Evolutionary conservation across 2,329 filamentous ascomycete species (phyloP).

Genomic region (Neonectria magnoliae): DNA sequence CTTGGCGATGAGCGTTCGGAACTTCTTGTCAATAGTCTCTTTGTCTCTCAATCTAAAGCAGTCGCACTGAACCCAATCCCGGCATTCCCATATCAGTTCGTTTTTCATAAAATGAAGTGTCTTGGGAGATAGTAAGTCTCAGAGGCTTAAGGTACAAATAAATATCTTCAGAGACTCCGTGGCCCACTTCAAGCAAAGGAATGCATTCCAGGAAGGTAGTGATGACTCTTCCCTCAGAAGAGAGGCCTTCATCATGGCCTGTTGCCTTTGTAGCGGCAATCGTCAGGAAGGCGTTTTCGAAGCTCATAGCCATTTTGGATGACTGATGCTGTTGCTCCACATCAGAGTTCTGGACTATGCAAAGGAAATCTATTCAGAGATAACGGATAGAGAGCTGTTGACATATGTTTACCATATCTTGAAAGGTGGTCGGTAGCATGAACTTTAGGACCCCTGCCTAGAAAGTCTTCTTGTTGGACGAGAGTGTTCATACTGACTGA

Average conservation of each 20-base stretch:
- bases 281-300: conserved; percentile 14
- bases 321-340: conserved; percentile 16
- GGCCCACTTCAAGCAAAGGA: neutral
- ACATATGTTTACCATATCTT: conserved; percentile 9
- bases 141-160: conserved; percentile 1
- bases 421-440: conserved; percentile 13
- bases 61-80: too few species aligned
- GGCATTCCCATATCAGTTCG: conserved; percentile 24
- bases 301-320: conserved; percentile 20
- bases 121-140: conserved; percentile 12
- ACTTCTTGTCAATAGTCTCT: conserved; percentile 8
- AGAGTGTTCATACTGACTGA: conserved; percentile 5
- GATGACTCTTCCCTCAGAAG: neutral
- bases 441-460: neutral
- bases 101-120: conserved; percentile 27
- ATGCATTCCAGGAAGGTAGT: neutral
- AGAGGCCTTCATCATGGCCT: conserved; percentile 17
- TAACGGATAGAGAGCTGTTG: conserved; percentile 16
- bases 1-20: conserved; percentile 15
- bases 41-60: neutral
- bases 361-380: conserved; percentile 20
- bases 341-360: conserved; percentile 12
- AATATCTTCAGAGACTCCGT: conserved; percentile 7
- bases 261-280: conserved; percentile 24
- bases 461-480: neutral